A percentile compares a stretch with the other conserved stretches of the same genome.
Evolutionary conservation across 2,329 filamentous ascomycete genomes (phyloP).

Genomic region (Diaporthe vaccinii): DNA sequence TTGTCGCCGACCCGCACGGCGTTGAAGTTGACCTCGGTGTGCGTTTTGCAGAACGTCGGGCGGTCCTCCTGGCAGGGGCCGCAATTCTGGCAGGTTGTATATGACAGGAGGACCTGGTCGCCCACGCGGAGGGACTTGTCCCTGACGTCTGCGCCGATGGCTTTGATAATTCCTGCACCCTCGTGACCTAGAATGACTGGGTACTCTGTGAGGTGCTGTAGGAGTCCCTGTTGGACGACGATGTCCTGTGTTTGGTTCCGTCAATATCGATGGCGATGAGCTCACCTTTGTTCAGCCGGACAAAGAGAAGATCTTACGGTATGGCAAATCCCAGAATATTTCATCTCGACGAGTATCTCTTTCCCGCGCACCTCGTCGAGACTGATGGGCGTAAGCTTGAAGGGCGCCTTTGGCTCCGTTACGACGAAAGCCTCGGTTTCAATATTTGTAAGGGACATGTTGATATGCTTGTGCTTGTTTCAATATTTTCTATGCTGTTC

Average conservation of each 20-base stretch:
- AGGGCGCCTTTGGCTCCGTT: constrained; percentile 28
- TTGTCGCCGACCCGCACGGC: constrained; percentile 40
- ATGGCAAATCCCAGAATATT: constrained; percentile 38
- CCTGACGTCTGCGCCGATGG: constrained; percentile 47
- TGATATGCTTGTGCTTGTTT: not conserved
- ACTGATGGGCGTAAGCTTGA: constrained; percentile 33
- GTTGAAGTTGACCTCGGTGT: constrained; percentile 45
- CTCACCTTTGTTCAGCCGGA: not conserved
- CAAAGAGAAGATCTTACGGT: constrained; percentile 8
- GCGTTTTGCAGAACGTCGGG: constrained; percentile 48
- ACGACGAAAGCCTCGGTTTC: constrained; percentile 37
- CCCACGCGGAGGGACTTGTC: constrained; percentile 47
- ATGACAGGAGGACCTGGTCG: constrained; percentile 53
- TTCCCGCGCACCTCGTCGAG: constrained; percentile 38
- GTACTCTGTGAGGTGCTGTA: constrained; percentile 43
- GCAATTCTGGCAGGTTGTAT: constrained; percentile 51
- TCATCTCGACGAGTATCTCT: constrained; percentile 39
- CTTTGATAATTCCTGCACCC: constrained; percentile 47
- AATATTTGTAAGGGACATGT: constrained; percentile 35
- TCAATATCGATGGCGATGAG: not conserved
- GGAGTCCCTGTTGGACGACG: constrained; percentile 46
- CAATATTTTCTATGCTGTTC: not conserved
- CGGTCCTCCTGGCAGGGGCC: constrained; percentile 47
- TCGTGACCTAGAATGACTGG: constrained; percentile 50
- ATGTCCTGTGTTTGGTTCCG: constrained; percentile 44